Evolutionary conservation across 1,284 basidiomycete genomes (phyloP).

Genomic region (Malassezia equina): DNA sequence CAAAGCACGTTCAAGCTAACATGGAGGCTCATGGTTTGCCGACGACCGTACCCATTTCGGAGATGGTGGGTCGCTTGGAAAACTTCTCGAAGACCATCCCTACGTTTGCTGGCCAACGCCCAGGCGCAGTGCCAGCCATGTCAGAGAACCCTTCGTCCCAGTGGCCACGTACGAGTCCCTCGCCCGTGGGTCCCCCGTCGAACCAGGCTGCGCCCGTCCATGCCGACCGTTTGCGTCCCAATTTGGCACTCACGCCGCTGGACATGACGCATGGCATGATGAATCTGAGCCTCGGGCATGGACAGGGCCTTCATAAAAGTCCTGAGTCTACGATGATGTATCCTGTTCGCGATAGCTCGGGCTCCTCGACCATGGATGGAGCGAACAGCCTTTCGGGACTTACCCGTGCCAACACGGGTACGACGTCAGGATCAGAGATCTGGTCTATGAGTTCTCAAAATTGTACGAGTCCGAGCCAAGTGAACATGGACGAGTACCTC

Average conservation of each 20-base stretch:
- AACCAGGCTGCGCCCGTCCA: background rate
- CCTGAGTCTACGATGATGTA: background rate
- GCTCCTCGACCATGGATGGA: background rate
- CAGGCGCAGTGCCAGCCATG: background rate
- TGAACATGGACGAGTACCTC: background rate
- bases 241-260: background rate
- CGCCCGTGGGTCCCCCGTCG: background rate
- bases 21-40: background rate
- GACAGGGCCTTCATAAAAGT: background rate
- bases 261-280: background rate
- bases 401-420: background rate
- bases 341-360: background rate
- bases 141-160: background rate
- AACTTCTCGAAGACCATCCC: constrained; percentile 4
- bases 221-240: background rate
- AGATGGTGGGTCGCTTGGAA: constrained; percentile 3
- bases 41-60: background rate
- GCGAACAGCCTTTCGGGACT: background rate
- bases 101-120: background rate
- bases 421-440: background rate
- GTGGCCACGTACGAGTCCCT: background rate
- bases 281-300: background rate
- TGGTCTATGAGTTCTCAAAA: background rate
- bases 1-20: background rate
- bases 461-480: background rate